Evolutionary conservation across 495 filamentous ascomycete genomes (phyloP), one percentile per base, ranked within the genome.

Genomic region (Neurospora hispaniola): DNA sequence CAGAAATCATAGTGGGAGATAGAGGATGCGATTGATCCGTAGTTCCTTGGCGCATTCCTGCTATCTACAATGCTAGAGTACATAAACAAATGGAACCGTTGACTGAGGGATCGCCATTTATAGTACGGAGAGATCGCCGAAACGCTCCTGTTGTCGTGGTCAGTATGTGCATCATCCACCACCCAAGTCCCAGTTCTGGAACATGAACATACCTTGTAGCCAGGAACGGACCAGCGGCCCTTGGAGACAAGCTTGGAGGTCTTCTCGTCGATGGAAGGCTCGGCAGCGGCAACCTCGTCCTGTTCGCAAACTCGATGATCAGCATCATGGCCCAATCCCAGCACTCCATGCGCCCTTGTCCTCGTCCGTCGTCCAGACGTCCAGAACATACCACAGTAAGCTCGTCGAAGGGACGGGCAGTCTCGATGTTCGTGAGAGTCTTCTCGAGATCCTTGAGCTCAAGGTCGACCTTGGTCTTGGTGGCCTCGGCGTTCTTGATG

Each of bases 381-480:
- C 27, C 14, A 66, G 44, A 69, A 48, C 94, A 82, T 90, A 97
- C 94, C 84, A 98, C 96, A 79, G 96, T 98, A 83, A 98, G 88
- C 75, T 99, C 92, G 75, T 99, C 96, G 82, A 98, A 98, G 72
- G 95, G 93, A 82, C 96, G 87, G 69, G 96, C 94, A 77, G 89
- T 90, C 89, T 98, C 93, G 78, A 99, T 99, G 85, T 99, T 98
- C 87, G 90, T 90, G 79, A 99, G 86, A 69, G 96, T 98, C 87
- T 91, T 92, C 82, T 96, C 87, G 81, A 99, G 85, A 85, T 95
- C 95, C 85, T 88, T 87, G 80, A 99, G 85, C 86, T 99, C 96
- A 75, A 89, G 85, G 84, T 98, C 95, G 80, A 98, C 96, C 87
- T 92, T 92, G 78, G 89, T 87, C 90, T 97, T 97, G 76, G 96